phyloP scores from a whole-genome alignment of 257 asterid species.

The Solanum lignicaule region DNA sequence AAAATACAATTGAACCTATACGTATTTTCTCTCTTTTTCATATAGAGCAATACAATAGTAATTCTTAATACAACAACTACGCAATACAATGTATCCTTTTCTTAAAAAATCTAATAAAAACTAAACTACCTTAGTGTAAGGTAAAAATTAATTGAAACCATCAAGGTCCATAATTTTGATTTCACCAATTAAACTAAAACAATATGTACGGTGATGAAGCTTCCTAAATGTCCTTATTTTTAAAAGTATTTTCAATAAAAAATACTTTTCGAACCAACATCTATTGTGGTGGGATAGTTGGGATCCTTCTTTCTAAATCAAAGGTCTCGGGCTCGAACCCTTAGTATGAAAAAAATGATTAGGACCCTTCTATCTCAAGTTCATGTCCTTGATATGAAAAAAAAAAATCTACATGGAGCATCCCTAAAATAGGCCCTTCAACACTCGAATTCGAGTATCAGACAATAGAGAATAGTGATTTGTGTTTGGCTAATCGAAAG shows the following conservation, averaged over 20 bases:
- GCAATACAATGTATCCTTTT: not conserved
- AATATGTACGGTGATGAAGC: not conserved
- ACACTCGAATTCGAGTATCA: no score
- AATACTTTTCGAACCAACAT: not conserved
- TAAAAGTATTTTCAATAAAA: not conserved
- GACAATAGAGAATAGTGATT: not conserved
- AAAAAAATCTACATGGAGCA: no score
- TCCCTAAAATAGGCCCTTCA: no score
- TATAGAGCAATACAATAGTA: not conserved
- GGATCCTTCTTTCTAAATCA: not conserved
- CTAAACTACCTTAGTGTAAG: not conserved
- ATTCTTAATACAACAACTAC: not conserved
- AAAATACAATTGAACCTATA: not conserved
- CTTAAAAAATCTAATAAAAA: not conserved
- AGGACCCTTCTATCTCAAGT: not conserved
- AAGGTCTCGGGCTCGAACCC: not conserved
- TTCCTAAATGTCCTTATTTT: not conserved
- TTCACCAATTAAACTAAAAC: not conserved
- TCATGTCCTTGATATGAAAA: accelerated
- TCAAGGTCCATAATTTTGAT: not conserved
- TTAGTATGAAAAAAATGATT: not conserved
- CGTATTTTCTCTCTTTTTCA: not conserved
- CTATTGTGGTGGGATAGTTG: not conserved
- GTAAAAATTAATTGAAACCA: not conserved
- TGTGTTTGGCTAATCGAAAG: not conserved